Base-by-base conservation (phyloP, 2,329 filamentous ascomycete genomes). In the Aspergillus japonicus region DNA sequence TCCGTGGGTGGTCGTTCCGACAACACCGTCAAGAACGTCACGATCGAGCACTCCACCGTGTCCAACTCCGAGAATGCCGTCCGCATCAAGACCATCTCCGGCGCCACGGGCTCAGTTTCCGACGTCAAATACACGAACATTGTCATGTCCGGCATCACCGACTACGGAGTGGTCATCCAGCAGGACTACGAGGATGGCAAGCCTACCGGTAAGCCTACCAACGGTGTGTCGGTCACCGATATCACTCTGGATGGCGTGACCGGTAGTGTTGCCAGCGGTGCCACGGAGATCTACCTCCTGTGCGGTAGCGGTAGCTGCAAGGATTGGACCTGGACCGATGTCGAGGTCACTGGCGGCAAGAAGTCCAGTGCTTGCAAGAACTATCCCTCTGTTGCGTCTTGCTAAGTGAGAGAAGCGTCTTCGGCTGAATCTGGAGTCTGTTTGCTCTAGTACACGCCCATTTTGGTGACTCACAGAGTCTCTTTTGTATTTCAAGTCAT, bases 131-230 rank as follows among this genome's bases (percentile, higher is more conserved):
- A 78, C 21, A 64, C 70, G 50, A 75, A 78, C 60, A 82, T 83
- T 61, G 71, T 70, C 4, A 67, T 83, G 48, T 71, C 69, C 35
- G 73, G 75, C 54, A 81, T 82, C 60, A 68, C 72, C 33, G 76
- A 77, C 61, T 82, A 82, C 65, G 81, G 81, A 21, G 80, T 83
- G 58, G 80, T 80, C 59, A 74, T 83, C 47, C 74, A 82, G 70
- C 80, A 83, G 70, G 81, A 83, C 66, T 83, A 83, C 64, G 66
- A 80, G 56, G 83, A 83, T 63, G 81, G 77, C n/a, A 75, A 75
- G 2, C 69, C 76, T 5, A 77, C 72, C 7, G 77, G 76, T 1
- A 61, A 62, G 8, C 72, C 77, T 11, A 72, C 72, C 1, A 77
- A 76, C 50, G 76, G 76, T 2, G 75, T 79, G 2, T 65, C 64